Conservation (phyloP, 1,284 basidiomycete genomes). For the Ceraceosorus guamensis region DNA sequence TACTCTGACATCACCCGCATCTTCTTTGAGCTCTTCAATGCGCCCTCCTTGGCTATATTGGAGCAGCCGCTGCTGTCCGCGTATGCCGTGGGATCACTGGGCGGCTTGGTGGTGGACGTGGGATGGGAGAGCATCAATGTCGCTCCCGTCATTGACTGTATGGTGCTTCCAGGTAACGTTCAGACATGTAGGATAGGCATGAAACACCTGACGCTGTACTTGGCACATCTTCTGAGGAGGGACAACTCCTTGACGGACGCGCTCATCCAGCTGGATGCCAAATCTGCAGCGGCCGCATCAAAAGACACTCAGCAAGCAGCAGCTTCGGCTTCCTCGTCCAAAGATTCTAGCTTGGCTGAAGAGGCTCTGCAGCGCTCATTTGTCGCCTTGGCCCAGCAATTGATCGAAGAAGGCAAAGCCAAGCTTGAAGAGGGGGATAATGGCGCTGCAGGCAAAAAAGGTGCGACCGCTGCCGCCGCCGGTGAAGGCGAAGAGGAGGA, state of each 20-base stretch:
- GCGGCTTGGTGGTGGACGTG: constrained; percentile 77
- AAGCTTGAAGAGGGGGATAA: constrained; percentile 19
- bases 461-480: constrained; percentile 4
- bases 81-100: constrained; percentile 71
- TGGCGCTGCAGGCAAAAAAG: constrained; percentile 17
- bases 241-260: constrained; percentile 34
- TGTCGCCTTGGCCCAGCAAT: constrained; percentile 27
- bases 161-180: constrained; percentile 45
- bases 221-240: constrained; percentile 36
- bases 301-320: not conserved
- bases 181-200: constrained; percentile 31
- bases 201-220: constrained; percentile 38
- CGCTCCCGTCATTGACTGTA: constrained; percentile 71
- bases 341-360: constrained; percentile 5
- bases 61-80: constrained; percentile 77
- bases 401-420: constrained; percentile 31
- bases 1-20: constrained; percentile 73
- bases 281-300: not conserved
- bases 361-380: constrained; percentile 8
- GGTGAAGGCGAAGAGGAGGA: constrained; percentile 60
- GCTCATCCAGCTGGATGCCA: constrained; percentile 20
- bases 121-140: constrained; percentile 69
- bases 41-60: constrained; percentile 72
- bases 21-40: constrained; percentile 93
- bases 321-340: too few relatives aligned